Evolutionary conservation across 345 rosid species (phyloP).

Genomic region (Mallotus nudiflorus): DNA sequence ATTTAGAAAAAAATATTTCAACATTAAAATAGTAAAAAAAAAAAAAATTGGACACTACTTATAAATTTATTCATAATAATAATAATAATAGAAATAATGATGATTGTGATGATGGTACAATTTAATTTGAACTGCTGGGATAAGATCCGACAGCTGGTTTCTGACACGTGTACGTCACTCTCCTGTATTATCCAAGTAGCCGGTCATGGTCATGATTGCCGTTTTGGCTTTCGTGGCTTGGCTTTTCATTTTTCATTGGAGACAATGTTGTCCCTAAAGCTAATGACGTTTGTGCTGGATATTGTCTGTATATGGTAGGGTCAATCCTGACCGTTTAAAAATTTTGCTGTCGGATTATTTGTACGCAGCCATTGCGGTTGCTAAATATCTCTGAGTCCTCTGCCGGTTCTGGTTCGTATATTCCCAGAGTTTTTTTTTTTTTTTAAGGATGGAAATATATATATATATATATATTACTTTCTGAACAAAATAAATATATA

Average conservation of each 20-base stretch:
- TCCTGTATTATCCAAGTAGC: not conserved
- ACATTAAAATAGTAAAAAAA: too few species aligned
- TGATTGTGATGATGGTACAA: too few species aligned
- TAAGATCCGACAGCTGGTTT: conserved; percentile 47
- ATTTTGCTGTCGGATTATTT: conserved; percentile 8
- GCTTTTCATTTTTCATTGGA: not conserved
- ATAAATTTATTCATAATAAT: too few species aligned
- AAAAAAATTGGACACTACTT: too few species aligned
- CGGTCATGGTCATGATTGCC: not conserved
- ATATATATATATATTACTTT: too few species aligned
- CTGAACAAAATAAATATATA: too few species aligned
- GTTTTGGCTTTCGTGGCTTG: not conserved
- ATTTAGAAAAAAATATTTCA: too few species aligned
- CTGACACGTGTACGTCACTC: conserved; percentile 37
- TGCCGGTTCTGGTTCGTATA: not conserved
- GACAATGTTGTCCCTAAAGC: conserved; percentile 8
- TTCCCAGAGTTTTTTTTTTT: not conserved
- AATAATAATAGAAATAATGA: too few species aligned
- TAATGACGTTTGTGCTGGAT: not conserved
- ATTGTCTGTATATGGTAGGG: not conserved
- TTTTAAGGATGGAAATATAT: not conserved
- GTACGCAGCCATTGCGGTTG: not conserved
- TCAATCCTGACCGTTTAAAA: conserved; percentile 10
- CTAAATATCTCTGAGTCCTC: not conserved
- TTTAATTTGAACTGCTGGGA: conserved; percentile 19